Percentiles rank a stretch among this genome's conserved stretches.
These are phyloP conservation scores for Akebia trifoliata DNA, from an alignment of 164 flowering plant species.

Conservation along the genomic window DNA sequence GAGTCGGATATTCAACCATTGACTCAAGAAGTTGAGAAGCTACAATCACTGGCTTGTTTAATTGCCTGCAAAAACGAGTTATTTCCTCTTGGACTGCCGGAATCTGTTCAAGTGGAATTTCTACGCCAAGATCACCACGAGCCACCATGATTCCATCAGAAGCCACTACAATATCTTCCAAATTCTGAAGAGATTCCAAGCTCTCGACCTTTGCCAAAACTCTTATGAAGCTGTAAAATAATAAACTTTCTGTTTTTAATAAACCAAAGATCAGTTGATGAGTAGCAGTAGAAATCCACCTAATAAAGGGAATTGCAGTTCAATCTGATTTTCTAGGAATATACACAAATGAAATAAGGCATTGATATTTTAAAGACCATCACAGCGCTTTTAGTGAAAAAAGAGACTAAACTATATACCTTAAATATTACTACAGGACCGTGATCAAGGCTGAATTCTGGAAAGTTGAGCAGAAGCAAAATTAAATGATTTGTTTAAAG, in stretches of 20 bases:
- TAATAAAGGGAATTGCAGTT: neutral
- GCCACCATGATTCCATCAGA: slow-evolving; percentile 97
- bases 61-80: slow-evolving; percentile 52
- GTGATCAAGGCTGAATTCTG: no score
- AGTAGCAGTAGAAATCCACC: neutral
- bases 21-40: slow-evolving; percentile 95
- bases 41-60: slow-evolving; percentile 89
- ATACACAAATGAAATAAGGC: no score
- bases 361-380: neutral
- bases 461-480: no score
- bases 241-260: slow-evolving; percentile 3
- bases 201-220: slow-evolving; percentile 89
- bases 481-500: no score
- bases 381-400: neutral
- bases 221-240: slow-evolving; percentile 39
- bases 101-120: slow-evolving; percentile 83
- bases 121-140: slow-evolving; percentile 90
- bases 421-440: no score
- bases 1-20: slow-evolving; percentile 88
- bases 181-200: slow-evolving; percentile 60
- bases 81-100: slow-evolving; percentile 71
- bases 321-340: no score
- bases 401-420: no score
- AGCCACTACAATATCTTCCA: slow-evolving; percentile 67
- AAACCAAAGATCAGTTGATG: neutral